A percentile compares a stretch with the other conserved stretches of the same genome.
These are phyloP conservation scores for Podospora pseudoanserina DNA, from an alignment of 495 filamentous ascomycete species.

Conservation along the genomic window DNA sequence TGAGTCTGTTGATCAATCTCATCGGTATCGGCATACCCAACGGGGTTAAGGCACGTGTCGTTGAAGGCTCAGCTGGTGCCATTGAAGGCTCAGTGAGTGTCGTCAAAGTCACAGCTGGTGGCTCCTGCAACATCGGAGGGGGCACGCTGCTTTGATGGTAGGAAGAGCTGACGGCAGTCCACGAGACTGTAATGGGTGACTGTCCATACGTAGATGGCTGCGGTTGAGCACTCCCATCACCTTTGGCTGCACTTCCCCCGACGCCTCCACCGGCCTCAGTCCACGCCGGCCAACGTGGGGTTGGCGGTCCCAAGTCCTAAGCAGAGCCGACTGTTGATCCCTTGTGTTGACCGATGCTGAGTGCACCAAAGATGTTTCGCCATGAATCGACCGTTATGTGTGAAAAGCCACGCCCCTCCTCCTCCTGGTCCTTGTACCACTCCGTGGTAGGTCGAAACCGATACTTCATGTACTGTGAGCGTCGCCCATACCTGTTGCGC, in stretches of 20 bases:
- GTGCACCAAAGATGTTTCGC: conserved; percentile 31
- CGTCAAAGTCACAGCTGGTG: neutral
- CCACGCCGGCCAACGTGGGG: neutral
- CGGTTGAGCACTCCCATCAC: neutral
- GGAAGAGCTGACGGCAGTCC: neutral
- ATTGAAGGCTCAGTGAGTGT: neutral
- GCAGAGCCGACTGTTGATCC: neutral
- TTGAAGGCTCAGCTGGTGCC: neutral
- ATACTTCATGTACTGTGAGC: conserved; percentile 31
- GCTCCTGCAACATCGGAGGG: neutral
- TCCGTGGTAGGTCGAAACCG: conserved; percentile 38
- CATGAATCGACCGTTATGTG: conserved; percentile 39
- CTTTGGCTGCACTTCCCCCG: neutral
- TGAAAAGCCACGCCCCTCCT: conserved; percentile 38
- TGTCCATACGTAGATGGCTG: neutral
- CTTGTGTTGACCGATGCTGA: conserved; percentile 18
- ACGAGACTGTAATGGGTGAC: neutral
- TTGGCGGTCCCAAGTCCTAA: conserved; percentile 10
- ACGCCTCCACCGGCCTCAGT: neutral
- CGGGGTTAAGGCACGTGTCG: neutral
- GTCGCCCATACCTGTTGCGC: conserved; percentile 9
- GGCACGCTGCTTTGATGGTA: too few species aligned
- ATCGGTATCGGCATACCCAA: neutral
- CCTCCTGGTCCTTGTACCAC: conserved; percentile 43
- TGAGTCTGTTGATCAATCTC: neutral